Conservation (phyloP, 2,329 filamentous ascomycete genomes). For the Tolypocladium ophioglossoides region DNA sequence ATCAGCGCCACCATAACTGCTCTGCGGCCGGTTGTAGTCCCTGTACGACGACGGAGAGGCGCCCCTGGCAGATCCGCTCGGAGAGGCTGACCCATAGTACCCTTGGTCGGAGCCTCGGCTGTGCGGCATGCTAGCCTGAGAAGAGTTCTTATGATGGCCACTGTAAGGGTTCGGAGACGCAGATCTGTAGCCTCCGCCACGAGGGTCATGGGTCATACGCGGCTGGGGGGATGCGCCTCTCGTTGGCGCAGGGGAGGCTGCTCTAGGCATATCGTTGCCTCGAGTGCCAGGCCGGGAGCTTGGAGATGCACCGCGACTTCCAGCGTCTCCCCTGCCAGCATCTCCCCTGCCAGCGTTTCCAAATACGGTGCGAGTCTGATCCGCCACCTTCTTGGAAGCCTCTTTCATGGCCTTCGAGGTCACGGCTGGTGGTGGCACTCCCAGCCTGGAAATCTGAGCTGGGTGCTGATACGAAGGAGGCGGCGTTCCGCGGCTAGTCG, state of each 20-base stretch:
- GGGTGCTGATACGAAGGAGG: conserved; percentile 74
- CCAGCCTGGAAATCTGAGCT: conserved; percentile 60
- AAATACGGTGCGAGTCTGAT: conserved; percentile 76
- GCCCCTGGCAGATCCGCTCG: conserved; percentile 33
- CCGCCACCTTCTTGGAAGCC: conserved; percentile 78
- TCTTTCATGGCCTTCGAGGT: conserved; percentile 95
- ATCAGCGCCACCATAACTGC: conserved; percentile 36
- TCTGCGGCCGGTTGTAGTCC: conserved; percentile 38
- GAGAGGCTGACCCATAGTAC: conserved; percentile 42
- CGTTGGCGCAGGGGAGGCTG: conserved; percentile 58
- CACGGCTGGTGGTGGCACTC: conserved; percentile 82
- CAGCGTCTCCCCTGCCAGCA: conserved; percentile 18
- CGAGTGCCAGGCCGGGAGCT: conserved; percentile 49
- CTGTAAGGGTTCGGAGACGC: conserved; percentile 56
- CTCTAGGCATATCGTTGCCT: conserved; percentile 46
- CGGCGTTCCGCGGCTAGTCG: conserved; percentile 61
- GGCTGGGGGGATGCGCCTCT: conserved; percentile 55
- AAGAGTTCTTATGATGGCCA: conserved; percentile 24
- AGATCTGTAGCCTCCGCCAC: conserved; percentile 32
- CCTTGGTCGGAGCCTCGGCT: conserved; percentile 38
- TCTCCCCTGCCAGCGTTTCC: conserved; percentile 30
- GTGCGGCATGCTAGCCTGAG: conserved; percentile 28
- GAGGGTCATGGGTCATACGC: conserved; percentile 35
- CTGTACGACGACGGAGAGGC: conserved; percentile 38
- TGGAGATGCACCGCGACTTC: conserved; percentile 20